Evolutionary conservation across 2,329 filamentous ascomycete genomes (phyloP).

Genomic region (Fusarium domesticum): DNA sequence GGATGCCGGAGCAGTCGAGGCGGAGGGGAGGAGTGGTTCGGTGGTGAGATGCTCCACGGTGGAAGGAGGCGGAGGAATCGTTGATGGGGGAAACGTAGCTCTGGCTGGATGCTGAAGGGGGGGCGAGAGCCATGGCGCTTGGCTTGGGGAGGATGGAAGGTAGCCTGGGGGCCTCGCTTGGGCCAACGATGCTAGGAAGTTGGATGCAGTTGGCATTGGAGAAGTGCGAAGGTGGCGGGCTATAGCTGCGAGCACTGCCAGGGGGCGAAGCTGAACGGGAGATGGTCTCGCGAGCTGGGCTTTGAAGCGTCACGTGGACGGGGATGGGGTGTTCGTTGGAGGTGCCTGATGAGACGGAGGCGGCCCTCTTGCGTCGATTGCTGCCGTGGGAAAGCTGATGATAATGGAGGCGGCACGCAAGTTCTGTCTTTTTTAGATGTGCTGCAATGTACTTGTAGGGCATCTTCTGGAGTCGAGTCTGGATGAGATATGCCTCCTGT

Average conservation of each 20-base stretch:
- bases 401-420: constrained; percentile 83
- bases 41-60: constrained; percentile 31
- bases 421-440: constrained; percentile 82
- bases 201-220: constrained; percentile 38
- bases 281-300: constrained; percentile 48
- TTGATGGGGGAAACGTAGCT: constrained; percentile 43
- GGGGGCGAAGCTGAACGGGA: constrained; percentile 50
- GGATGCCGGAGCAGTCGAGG: constrained; percentile 56
- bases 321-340: constrained; percentile 49
- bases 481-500: constrained; percentile 78
- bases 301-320: constrained; percentile 44
- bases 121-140: constrained; percentile 45
- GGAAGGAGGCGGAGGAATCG: constrained; percentile 40
- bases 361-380: constrained; percentile 74
- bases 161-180: constrained; percentile 46
- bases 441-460: constrained; percentile 87
- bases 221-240: constrained; percentile 42
- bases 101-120: constrained; percentile 36
- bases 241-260: constrained; percentile 44
- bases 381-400: constrained; percentile 81
- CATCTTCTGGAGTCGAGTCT: constrained; percentile 83
- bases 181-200: constrained; percentile 51
- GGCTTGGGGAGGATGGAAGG: constrained; percentile 67
- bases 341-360: constrained; percentile 66
- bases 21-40: constrained; percentile 48